A percentile compares a stretch with the other conserved stretches of the same genome.
phyloP scores from a whole-genome alignment of 768 basidiomycete genomes.

The Postia placenta region DNA sequence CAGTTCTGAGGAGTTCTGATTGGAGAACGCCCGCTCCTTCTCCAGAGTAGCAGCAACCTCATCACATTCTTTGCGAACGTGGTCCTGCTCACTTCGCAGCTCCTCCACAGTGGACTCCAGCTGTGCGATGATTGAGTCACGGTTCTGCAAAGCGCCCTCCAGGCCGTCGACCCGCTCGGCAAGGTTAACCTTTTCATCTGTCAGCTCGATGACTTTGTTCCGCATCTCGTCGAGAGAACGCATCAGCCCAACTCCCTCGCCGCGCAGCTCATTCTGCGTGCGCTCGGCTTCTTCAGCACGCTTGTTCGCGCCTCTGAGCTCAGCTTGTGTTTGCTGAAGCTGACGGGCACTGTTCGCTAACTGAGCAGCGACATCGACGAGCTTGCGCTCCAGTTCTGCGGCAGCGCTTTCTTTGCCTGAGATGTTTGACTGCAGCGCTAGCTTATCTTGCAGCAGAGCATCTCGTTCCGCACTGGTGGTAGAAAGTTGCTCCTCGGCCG shows the following conservation, averaged over 20 bases:
- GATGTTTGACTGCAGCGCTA: slow-evolving; percentile 42
- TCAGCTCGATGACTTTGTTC: slow-evolving; percentile 78
- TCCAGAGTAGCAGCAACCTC: slow-evolving; percentile 36
- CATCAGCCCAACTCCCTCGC: slow-evolving; percentile 74
- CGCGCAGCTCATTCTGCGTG: slow-evolving; percentile 65
- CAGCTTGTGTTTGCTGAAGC: slow-evolving; percentile 55
- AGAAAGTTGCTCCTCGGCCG: slow-evolving; percentile 37
- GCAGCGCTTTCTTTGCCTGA: slow-evolving; percentile 40
- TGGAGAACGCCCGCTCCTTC: slow-evolving; percentile 43
- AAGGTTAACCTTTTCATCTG: slow-evolving; percentile 62
- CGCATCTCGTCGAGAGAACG: slow-evolving; percentile 81
- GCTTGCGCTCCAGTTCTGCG: slow-evolving; percentile 52
- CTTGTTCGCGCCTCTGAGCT: slow-evolving; percentile 55
- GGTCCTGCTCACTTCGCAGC: slow-evolving; percentile 42
- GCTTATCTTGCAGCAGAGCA: slow-evolving; percentile 41
- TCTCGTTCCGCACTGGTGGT: slow-evolving; percentile 42
- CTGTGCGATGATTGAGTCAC: slow-evolving; percentile 52
- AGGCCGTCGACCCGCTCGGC: slow-evolving; percentile 57
- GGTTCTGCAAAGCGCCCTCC: slow-evolving; percentile 45
- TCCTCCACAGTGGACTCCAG: slow-evolving; percentile 59
- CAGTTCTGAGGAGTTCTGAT: slow-evolving; percentile 49
- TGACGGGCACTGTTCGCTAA: slow-evolving; percentile 47
- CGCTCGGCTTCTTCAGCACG: slow-evolving; percentile 73
- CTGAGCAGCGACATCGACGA: slow-evolving; percentile 48
- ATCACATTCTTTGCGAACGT: slow-evolving; percentile 38